Evolutionary conservation across 495 filamentous ascomycete species (phyloP), one percentile per base, ranked within the genome.

Genomic region (Bryoglossum gracile): DNA sequence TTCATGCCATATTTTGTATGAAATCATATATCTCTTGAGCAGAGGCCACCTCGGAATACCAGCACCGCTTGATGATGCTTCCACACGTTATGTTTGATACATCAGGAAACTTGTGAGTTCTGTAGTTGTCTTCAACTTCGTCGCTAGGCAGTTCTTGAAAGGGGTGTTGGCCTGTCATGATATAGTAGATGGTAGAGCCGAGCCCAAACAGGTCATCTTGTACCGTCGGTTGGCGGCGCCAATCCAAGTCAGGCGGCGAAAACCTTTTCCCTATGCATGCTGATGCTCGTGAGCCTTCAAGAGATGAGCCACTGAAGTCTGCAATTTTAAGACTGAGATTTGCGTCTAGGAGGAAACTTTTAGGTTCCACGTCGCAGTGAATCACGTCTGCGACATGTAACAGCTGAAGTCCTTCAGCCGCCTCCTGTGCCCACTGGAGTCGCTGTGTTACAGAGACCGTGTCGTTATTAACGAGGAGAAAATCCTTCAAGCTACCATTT

Each of bases 271-370:
- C 47, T 11, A 43, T 50, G 39, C 50, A 56, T 50, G 61, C 62
- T 23, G 55, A 50, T 39, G 62, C 4, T 37, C 33, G 9, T 11
- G 60, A 61, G 24, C 62, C 58, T 49, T 59, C 58, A 24, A 58
- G 24, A 21, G 55, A 58, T 24, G 51, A 55, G 40, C 55, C 55
- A 8, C 44, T 24, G 36, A 58, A 67, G 43, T 65, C 62, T 34
- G 57, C 61, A 38, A 67, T 56, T 34, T 62, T 57, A 19, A 65
- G 54, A 11, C 53, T 50, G 4, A 67, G 63, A 44, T 63, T 37
- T 23, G 54, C 50, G 18, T 59, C 59, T 14, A 64, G 55, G 19
- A 67, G 58, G 40, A 64, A 65, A 50, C 63, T 65, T 11, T 60
- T 58, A 16, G 65, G 48, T 23, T 52, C 46, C 16, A 67, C 52